Percentiles rank a stretch among this genome's conserved stretches.
Conservation (phyloP, 2,329 filamentous ascomycete species). For the Botrytis cinerea region DNA sequence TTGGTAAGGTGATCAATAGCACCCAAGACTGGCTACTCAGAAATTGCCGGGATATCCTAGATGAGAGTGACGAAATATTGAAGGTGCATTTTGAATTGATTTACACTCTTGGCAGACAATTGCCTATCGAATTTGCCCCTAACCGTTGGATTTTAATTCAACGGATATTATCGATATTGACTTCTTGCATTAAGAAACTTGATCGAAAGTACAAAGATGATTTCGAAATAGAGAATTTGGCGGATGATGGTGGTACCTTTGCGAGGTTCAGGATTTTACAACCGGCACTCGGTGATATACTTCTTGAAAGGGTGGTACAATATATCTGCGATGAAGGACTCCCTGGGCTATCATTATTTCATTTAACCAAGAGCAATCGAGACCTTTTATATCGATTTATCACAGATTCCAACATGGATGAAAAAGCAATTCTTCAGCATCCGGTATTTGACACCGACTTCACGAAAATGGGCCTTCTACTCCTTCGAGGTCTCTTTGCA, state of each 20-base stretch:
- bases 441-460: constrained; percentile 36
- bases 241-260: constrained; percentile 44
- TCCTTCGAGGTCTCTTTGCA: constrained; percentile 59
- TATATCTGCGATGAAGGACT: constrained; percentile 50
- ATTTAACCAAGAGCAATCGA: not conserved
- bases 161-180: constrained; percentile 51
- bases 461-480: constrained; percentile 45
- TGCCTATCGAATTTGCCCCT: constrained; percentile 53
- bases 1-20: constrained; percentile 41
- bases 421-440: constrained; percentile 33
- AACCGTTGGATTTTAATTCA: constrained; percentile 60
- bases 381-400: constrained; percentile 20
- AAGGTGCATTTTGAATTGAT: constrained; percentile 62
- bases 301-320: constrained; percentile 44
- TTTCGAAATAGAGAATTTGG: constrained; percentile 46
- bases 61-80: constrained; percentile 67
- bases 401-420: not conserved
- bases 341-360: constrained; percentile 45
- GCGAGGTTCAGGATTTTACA: constrained; percentile 53
- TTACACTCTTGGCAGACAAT: constrained; percentile 60
- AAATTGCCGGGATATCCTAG: constrained; percentile 57
- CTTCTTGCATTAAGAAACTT: constrained; percentile 39
- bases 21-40: constrained; percentile 50
- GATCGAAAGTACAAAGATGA: constrained; percentile 42
- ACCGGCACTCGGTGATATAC: constrained; percentile 34